These are phyloP conservation scores for Camellia japonica DNA, from an alignment of 148 eudicot genomes.

Conservation along the genomic window DNA sequence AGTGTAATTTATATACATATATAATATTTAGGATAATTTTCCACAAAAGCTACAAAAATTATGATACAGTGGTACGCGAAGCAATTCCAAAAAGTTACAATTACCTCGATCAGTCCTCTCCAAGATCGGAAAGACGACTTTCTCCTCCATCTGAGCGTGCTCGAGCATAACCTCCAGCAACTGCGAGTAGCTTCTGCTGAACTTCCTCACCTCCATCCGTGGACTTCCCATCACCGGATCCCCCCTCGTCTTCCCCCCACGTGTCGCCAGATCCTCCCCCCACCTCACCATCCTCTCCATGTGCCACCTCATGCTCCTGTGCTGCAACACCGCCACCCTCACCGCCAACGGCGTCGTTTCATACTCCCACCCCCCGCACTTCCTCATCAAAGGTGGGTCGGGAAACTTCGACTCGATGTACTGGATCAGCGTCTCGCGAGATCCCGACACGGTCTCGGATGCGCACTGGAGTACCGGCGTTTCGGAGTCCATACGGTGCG, in stretches of 20 bases:
- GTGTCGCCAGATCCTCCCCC: slow-evolving; percentile 68
- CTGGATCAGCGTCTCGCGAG: slow-evolving; percentile 39
- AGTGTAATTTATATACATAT: too few species aligned
- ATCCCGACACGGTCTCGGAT: slow-evolving; percentile 51
- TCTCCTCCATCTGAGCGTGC: slow-evolving; percentile 96
- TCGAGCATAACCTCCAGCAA: slow-evolving; percentile 75
- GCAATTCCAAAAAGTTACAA: not conserved
- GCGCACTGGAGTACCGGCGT: slow-evolving; percentile 30
- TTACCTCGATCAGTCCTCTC: slow-evolving; percentile 76
- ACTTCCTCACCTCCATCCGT: slow-evolving; percentile 82
- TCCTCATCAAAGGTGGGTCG: slow-evolving; percentile 34
- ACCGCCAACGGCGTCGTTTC: slow-evolving; percentile 45
- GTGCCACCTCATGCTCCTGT: slow-evolving; percentile 76
- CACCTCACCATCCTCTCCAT: slow-evolving; percentile 77
- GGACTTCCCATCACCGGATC: slow-evolving; percentile 68
- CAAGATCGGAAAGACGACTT: slow-evolving; percentile 61
- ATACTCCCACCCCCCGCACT: slow-evolving; percentile 20
- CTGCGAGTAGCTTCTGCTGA: slow-evolving; percentile 61
- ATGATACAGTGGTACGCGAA: not conserved
- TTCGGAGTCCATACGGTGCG: slow-evolving; percentile 20
- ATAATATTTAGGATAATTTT: too few species aligned
- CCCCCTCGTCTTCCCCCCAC: slow-evolving; percentile 51
- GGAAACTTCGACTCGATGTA: slow-evolving; percentile 57
- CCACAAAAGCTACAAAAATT: not conserved
- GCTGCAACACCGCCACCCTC: slow-evolving; percentile 65